These are phyloP conservation scores for Hypomontagnella submonticulosa DNA, from an alignment of 495 filamentous ascomycete genomes.

Conservation along the genomic window DNA sequence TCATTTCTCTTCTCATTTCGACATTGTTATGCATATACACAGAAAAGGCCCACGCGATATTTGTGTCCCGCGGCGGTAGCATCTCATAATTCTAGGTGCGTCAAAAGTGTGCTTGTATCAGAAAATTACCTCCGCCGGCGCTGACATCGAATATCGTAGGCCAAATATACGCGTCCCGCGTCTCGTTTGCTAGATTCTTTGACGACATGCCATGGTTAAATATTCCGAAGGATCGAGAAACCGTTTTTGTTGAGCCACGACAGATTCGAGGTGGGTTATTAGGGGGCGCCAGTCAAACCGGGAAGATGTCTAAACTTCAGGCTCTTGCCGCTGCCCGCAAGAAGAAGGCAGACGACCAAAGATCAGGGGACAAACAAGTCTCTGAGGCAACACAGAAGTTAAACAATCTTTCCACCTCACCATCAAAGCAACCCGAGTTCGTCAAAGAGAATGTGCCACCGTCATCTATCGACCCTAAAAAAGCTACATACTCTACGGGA, in stretches of 20 bases:
- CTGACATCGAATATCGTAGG: constrained; percentile 29
- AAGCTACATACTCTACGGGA: background rate
- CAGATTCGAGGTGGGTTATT: constrained; percentile 73
- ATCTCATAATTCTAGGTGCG: constrained; percentile 34
- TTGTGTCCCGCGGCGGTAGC: constrained; percentile 17
- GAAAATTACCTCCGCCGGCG: constrained; percentile 16
- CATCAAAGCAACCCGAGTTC: constrained; percentile 1
- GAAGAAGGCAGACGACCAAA: constrained; percentile 82
- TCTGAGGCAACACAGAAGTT: constrained; percentile 13
- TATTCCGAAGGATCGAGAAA: constrained; percentile 73
- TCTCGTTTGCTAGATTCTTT: constrained; percentile 68
- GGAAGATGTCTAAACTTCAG: constrained; percentile 91
- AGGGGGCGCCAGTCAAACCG: constrained; percentile 72
- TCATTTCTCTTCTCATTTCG: constrained; percentile 35
- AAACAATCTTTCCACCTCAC: constrained; percentile 8
- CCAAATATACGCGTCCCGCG: constrained; percentile 34
- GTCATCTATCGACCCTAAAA: background rate
- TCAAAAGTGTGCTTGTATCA: constrained; percentile 19
- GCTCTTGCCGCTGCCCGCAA: constrained; percentile 86
- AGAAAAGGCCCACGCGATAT: constrained; percentile 13
- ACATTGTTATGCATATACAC: background rate
- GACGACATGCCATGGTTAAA: constrained; percentile 87
- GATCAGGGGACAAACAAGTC: constrained; percentile 44
- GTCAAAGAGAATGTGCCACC: constrained; percentile 34
- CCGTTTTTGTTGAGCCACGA: constrained; percentile 72